Evolutionary conservation across 805 yeast genomes (phyloP).

Genomic region (Candida loeiensis): DNA sequence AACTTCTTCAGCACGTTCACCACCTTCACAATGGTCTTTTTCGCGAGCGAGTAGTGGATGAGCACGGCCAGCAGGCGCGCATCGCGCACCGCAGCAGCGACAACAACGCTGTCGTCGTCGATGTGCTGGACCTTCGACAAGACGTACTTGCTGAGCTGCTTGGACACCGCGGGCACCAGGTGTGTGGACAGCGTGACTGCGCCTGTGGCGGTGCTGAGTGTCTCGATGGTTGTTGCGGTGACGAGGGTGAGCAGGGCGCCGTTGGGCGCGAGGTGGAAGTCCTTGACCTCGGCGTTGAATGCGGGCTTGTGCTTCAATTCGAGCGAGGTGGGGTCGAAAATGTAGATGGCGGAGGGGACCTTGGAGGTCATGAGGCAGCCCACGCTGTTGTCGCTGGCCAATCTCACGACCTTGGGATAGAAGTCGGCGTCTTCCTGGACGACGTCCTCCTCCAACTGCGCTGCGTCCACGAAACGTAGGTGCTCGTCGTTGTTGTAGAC

Average conservation of each 20-base stretch:
- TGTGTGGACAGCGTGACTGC: constrained; percentile 25
- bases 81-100: constrained; percentile 29
- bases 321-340: constrained; percentile 55
- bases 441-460: constrained; percentile 52
- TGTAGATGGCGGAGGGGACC: constrained; percentile 58
- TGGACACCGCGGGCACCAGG: constrained; percentile 17
- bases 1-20: constrained; percentile 44
- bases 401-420: constrained; percentile 59
- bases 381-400: constrained; percentile 56
- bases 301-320: constrained; percentile 52
- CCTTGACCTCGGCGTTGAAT: constrained; percentile 52
- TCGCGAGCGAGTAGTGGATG: constrained; percentile 41
- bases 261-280: constrained; percentile 58
- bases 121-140: constrained; percentile 45
- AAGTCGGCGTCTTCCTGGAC: constrained; percentile 38
- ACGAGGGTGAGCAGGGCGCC: constrained; percentile 64
- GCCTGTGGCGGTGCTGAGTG: constrained; percentile 50
- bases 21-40: constrained; percentile 41
- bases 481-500: constrained; percentile 54
- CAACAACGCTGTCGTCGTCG: constrained; percentile 27
- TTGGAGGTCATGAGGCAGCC: constrained; percentile 70
- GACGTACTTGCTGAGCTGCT: constrained; percentile 21
- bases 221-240: constrained; percentile 50
- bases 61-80: constrained; percentile 37
- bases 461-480: constrained; percentile 55